phyloP scores from a whole-genome alignment of 2,329 filamentous ascomycete species.

The Monosporascus sp. region DNA sequence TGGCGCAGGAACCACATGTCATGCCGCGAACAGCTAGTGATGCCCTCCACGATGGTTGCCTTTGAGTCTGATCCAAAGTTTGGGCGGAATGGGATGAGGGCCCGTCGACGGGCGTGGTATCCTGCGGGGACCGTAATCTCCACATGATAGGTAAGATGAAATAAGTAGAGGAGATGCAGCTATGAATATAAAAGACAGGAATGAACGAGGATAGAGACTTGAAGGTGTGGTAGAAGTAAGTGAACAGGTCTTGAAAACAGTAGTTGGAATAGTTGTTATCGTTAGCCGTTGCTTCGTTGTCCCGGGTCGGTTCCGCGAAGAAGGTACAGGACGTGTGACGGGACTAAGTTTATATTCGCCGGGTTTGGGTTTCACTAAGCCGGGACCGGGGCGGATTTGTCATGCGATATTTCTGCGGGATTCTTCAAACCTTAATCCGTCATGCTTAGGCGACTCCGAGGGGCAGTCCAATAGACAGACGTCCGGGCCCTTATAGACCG shows the following conservation, averaged over 20 bases:
- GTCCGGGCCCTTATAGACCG: too few species aligned
- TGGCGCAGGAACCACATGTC: slow-evolving; percentile 67
- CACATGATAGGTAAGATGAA: not conserved
- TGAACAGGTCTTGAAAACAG: too few species aligned
- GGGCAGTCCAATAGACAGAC: too few species aligned
- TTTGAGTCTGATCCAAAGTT: not conserved
- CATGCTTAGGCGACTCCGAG: not conserved
- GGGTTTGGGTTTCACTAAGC: not conserved
- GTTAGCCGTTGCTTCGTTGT: too few species aligned
- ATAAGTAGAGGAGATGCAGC: slow-evolving; percentile 9
- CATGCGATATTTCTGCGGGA: not conserved
- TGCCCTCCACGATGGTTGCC: slow-evolving; percentile 22
- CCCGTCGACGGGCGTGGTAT: not conserved
- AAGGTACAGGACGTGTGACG: too few species aligned
- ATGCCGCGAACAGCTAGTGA: slow-evolving; percentile 61
- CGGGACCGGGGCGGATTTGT: not conserved
- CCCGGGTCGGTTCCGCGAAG: too few species aligned
- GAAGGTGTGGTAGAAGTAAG: too few species aligned
- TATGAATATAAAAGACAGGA: too few species aligned
- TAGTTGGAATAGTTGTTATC: too few species aligned
- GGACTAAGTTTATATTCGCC: too few species aligned
- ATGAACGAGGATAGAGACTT: too few species aligned
- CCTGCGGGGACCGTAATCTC: not conserved
- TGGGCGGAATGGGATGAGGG: not conserved
- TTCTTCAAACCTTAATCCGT: not conserved